Evolutionary conservation across 2,329 filamentous ascomycete genomes (phyloP).

Genomic region (Exophiala phaeomuriformis): DNA sequence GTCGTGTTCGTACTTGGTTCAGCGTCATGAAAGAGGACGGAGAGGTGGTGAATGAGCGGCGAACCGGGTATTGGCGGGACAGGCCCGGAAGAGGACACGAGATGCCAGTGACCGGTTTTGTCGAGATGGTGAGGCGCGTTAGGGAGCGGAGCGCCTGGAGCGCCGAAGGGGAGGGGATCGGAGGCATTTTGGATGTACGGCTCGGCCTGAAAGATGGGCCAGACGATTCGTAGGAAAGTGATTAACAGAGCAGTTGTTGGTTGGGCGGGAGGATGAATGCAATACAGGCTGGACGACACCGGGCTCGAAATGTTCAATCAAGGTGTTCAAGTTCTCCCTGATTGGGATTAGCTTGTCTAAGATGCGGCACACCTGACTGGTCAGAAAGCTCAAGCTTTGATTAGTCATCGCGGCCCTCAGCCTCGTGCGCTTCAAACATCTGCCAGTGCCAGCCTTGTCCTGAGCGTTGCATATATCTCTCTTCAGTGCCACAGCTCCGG

Average conservation of each 20-base stretch:
- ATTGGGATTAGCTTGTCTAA: not conserved
- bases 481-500: too few species aligned
- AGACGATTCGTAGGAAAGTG: not conserved
- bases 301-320: not conserved
- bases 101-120: not conserved
- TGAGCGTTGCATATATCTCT: too few species aligned
- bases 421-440: not conserved
- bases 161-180: conserved; percentile 33
- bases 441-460: too few species aligned
- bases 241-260: too few species aligned
- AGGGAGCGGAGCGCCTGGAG: conserved; percentile 34
- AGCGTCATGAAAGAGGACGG: conserved; percentile 55
- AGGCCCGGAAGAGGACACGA: not conserved
- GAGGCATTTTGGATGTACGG: conserved; percentile 16
- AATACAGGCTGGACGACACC: not conserved
- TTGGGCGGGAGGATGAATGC: too few species aligned
- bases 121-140: conserved; percentile 23
- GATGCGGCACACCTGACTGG: too few species aligned
- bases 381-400: not conserved
- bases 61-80: conserved; percentile 12
- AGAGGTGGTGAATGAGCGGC: conserved; percentile 52
- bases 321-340: not conserved
- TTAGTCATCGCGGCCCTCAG: not conserved
- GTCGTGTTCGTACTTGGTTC: conserved; percentile 68
- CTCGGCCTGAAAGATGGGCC: not conserved